Evolutionary conservation across 768 basidiomycete species (phyloP).

Genomic region (Coprinopsis sp.): DNA sequence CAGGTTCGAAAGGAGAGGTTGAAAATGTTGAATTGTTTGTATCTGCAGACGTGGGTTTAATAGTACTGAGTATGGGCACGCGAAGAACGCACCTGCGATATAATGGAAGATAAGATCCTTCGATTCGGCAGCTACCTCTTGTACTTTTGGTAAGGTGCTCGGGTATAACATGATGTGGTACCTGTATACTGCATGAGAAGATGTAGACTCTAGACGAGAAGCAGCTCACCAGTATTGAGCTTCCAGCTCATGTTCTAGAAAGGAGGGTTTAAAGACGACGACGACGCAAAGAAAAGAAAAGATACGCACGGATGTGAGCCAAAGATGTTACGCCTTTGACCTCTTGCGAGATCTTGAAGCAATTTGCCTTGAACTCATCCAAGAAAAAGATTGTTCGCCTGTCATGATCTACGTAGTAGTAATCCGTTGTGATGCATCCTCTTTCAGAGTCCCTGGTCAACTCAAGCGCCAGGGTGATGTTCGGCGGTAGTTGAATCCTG

Average conservation of each 20-base stretch:
- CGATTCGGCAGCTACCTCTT: conserved; percentile 28
- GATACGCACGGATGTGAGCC: conserved; percentile 36
- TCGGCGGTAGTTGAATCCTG: conserved; percentile 24
- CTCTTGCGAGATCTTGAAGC: conserved; percentile 26
- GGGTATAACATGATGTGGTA: conserved; percentile 35
- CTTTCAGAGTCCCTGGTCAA: conserved; percentile 30
- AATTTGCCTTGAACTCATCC: conserved; percentile 33
- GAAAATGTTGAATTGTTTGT: conserved; percentile 34
- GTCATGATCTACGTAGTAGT: conserved; percentile 38
- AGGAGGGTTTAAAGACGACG: neutral
- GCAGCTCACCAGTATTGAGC: conserved; percentile 36
- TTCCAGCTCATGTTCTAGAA: conserved; percentile 33
- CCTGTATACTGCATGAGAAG: conserved; percentile 19
- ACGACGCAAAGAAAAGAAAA: neutral
- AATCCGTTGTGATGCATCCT: conserved; percentile 20
- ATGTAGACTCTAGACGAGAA: neutral
- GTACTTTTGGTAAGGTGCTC: conserved; percentile 18
- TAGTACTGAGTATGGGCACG: neutral
- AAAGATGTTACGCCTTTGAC: conserved; percentile 33
- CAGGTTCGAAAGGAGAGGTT: conserved; percentile 31
- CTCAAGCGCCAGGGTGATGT: conserved; percentile 28
- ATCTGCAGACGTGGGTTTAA: conserved; percentile 23
- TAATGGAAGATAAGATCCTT: conserved; percentile 34
- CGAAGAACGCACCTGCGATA: conserved; percentile 35
- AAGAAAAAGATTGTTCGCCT: conserved; percentile 51